A percentile compares a stretch with the other conserved stretches of the same genome.
Conservation (phyloP, 176 grass and related monocot species). For the Aegilops speltoides region DNA sequence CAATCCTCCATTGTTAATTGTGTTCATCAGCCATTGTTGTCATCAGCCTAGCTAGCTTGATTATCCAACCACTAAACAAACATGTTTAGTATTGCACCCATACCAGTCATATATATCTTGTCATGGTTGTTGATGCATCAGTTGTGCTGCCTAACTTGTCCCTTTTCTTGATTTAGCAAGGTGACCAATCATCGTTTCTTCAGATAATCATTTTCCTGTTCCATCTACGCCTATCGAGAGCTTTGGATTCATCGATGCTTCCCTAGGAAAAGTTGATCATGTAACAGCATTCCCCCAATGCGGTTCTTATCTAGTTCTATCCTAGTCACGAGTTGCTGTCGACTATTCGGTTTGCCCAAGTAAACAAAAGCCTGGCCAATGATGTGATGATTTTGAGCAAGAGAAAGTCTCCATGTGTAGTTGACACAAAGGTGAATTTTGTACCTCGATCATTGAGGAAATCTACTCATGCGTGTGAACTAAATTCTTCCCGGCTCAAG, state of each 20-base stretch:
- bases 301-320: constrained; percentile 39
- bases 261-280: constrained; percentile 16
- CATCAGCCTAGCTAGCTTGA: constrained; percentile 11
- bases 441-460: constrained; percentile 24
- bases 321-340: constrained; percentile 36
- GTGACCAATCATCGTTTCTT: constrained; percentile 7
- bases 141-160: constrained; percentile 26
- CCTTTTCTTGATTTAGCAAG: constrained; percentile 41
- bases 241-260: constrained; percentile 15
- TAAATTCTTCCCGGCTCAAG: constrained; percentile 46
- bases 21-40: constrained; percentile 31
- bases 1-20: constrained; percentile 30
- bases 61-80: constrained; percentile 3
- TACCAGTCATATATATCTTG: constrained; percentile 25
- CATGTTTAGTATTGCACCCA: neutral
- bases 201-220: neutral
- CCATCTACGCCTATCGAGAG: neutral
- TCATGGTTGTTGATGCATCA: constrained; percentile 27
- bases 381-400: constrained; percentile 20
- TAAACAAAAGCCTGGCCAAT: constrained; percentile 13
- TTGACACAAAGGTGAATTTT: constrained; percentile 38
- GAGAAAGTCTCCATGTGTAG: constrained; percentile 10
- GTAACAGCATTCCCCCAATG: constrained; percentile 12
- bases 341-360: constrained; percentile 33
- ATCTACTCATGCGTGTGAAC: constrained; percentile 44